Conservation (phyloP, 2,329 filamentous ascomycete genomes). For the Cladorrhinum sp. region DNA sequence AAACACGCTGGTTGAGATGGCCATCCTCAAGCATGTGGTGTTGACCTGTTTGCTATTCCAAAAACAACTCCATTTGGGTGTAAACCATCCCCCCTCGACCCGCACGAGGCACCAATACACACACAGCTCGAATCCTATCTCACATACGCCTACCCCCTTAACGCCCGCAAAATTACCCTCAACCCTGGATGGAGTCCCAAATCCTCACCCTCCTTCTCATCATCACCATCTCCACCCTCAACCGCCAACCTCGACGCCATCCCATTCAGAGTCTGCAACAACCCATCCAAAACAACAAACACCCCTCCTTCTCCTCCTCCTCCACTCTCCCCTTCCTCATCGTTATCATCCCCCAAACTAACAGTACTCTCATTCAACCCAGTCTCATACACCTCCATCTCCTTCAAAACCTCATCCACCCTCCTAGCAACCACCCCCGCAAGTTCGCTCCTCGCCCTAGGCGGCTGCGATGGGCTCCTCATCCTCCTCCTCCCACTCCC, state of each 20-base stretch:
- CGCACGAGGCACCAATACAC: too few relatives aligned
- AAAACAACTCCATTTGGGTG: not conserved
- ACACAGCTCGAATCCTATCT: not conserved
- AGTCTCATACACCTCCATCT: not conserved
- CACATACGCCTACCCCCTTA: not conserved
- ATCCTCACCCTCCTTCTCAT: not conserved
- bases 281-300: conserved; percentile 1
- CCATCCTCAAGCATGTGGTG: too few relatives aligned
- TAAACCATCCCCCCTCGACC: not conserved
- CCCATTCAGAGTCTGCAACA: not conserved
- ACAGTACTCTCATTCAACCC: not conserved
- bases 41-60: not conserved
- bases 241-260: not conserved
- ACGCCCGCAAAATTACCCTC: not conserved
- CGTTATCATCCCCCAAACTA: not conserved
- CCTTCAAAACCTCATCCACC: conserved; percentile 1
- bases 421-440: not conserved
- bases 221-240: not conserved
- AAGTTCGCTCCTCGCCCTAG: not conserved
- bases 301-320: not conserved
- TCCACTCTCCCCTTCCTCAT: not conserved
- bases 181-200: not conserved
- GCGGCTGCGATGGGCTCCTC: not conserved
- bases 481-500: not conserved
- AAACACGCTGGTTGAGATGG: too few relatives aligned